Conservation (phyloP, 2,329 filamentous ascomycete genomes). For the Calonectria pseudoreteaudii region DNA sequence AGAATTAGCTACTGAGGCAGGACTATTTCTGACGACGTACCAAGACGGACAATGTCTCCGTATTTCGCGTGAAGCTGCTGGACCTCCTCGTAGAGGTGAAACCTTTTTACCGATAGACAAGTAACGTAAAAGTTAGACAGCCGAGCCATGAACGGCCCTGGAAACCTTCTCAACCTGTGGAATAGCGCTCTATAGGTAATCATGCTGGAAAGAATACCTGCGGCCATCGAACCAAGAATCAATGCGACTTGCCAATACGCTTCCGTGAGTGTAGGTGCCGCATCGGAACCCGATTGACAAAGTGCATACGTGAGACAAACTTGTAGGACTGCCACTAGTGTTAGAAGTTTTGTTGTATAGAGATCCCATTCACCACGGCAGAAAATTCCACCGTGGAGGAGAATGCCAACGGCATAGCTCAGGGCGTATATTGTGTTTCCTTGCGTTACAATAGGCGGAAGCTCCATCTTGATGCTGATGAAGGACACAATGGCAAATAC, state of each 20-base stretch:
- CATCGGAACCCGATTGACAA: background rate
- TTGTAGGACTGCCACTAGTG: background rate
- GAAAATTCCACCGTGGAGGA: slow-evolving; percentile 14
- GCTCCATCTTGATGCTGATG: background rate
- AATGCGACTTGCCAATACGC: background rate
- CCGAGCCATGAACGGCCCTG: slow-evolving; percentile 18
- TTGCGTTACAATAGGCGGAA: background rate
- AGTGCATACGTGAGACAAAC: background rate
- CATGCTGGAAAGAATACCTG: slow-evolving; percentile 18
- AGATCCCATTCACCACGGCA: slow-evolving; percentile 26
- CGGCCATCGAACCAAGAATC: background rate
- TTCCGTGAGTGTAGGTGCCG: background rate
- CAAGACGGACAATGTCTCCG: slow-evolving; percentile 29
- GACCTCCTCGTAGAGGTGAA: slow-evolving; percentile 22
- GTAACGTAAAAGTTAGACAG: slow-evolving; percentile 26
- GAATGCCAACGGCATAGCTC: background rate
- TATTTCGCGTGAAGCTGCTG: slow-evolving; percentile 24
- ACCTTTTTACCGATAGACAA: background rate
- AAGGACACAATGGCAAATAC: background rate
- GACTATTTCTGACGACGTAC: slow-evolving; percentile 3
- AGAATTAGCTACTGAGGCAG: background rate
- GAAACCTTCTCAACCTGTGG: slow-evolving; percentile 24
- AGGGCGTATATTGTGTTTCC: background rate
- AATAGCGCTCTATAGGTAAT: slow-evolving; percentile 24
- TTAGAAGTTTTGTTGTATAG: slow-evolving; percentile 18